These are phyloP conservation scores for Lumnitzera racemosa DNA, from an alignment of 345 rosid species.

Conservation along the genomic window DNA sequence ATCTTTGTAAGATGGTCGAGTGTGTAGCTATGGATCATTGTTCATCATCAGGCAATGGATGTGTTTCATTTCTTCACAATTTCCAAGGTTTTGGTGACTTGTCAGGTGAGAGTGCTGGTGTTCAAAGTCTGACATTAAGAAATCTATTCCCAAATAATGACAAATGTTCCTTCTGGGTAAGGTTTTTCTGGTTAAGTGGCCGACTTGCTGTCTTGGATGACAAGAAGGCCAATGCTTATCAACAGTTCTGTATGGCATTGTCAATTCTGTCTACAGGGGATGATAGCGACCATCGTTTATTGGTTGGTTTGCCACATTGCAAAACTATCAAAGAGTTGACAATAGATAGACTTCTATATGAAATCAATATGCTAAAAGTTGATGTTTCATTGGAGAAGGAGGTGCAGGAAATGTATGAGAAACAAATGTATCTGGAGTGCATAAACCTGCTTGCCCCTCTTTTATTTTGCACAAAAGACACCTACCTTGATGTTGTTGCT, in stretches of 20 bases:
- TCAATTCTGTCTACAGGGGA: conserved; percentile 51
- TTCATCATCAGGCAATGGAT: conserved; percentile 13
- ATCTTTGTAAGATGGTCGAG: conserved; percentile 85
- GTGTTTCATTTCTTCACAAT: conserved; percentile 13
- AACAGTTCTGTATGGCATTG: conserved; percentile 53
- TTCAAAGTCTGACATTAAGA: conserved; percentile 1
- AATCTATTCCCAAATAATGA: conserved; percentile 26
- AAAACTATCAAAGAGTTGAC: conserved; percentile 54
- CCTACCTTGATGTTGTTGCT: conserved; percentile 30
- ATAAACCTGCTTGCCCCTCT: conserved; percentile 68
- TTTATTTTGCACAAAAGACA: conserved; percentile 46
- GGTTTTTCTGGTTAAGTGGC: conserved; percentile 92
- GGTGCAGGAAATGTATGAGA: conserved; percentile 62
- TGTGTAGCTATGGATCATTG: conserved; percentile 66
- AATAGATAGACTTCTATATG: conserved; percentile 52
- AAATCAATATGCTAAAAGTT: conserved; percentile 65
- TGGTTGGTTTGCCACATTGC: conserved; percentile 59
- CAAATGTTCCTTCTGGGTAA: conserved; percentile 57
- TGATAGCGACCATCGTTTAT: conserved; percentile 23
- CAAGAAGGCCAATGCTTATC: conserved; percentile 69
- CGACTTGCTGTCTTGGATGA: conserved; percentile 67
- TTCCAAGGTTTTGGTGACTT: conserved; percentile 26
- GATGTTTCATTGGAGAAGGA: conserved; percentile 69
- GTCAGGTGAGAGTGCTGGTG: conserved; percentile 13
- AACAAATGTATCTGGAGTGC: conserved; percentile 61